A percentile compares a stretch with the other conserved stretches of the same genome.
phyloP scores from a whole-genome alignment of 2,329 filamentous ascomycete genomes.

The Venturia asperata region DNA sequence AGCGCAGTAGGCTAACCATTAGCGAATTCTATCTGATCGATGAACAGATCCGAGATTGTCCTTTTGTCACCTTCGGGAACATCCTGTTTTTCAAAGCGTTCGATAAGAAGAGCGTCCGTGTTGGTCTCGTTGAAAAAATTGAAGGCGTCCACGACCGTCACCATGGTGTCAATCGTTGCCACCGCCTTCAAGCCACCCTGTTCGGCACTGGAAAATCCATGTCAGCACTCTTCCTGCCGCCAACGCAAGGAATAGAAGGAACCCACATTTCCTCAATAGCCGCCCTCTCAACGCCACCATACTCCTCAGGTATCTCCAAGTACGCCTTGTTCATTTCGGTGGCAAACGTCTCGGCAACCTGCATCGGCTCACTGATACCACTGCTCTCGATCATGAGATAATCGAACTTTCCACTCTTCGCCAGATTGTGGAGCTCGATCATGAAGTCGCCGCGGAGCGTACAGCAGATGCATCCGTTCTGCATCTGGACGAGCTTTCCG shows the following conservation, averaged over 20 bases:
- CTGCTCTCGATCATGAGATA: conserved; percentile 65
- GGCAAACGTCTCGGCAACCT: conserved; percentile 63
- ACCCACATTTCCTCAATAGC: conserved; percentile 43
- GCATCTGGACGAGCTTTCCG: conserved; percentile 60
- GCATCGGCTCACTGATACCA: conserved; percentile 60
- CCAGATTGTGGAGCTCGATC: conserved; percentile 59
- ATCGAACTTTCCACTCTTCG: conserved; percentile 57
- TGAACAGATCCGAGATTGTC: conserved; percentile 69
- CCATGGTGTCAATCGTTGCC: conserved; percentile 58
- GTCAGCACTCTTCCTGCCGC: conserved; percentile 36
- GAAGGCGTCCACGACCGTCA: conserved; percentile 64
- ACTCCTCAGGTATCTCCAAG: conserved; percentile 39
- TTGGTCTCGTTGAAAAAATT: conserved; percentile 62
- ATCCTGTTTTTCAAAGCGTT: conserved; percentile 46
- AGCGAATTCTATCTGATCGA: conserved; percentile 71
- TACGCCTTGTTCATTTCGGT: conserved; percentile 42
- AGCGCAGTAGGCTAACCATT: conserved; percentile 43
- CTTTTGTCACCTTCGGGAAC: conserved; percentile 54
- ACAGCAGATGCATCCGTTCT: conserved; percentile 70
- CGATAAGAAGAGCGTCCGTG: conserved; percentile 55
- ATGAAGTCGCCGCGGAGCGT: conserved; percentile 64
- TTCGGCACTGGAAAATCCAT: conserved; percentile 9
- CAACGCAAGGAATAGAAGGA: neutral
- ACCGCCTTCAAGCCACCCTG: conserved; percentile 52
- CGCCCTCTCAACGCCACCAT: conserved; percentile 39